Conservation (phyloP, 139 green algal species). For the Closterium sp. region DNA sequence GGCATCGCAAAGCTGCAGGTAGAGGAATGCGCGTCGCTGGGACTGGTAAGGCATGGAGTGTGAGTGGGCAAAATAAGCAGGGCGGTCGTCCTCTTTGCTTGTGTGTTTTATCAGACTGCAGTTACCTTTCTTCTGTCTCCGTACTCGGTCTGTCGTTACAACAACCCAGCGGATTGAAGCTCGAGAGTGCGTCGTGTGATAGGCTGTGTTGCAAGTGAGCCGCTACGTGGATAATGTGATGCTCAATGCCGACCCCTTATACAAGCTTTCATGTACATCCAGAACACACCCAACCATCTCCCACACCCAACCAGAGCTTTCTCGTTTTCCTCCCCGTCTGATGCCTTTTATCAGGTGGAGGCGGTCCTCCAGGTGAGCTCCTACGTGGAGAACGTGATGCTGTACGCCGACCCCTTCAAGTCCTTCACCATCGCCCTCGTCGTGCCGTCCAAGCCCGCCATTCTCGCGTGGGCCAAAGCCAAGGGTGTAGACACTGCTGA, state of each 20-base stretch:
- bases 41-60: no score
- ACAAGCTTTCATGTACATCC: not conserved
- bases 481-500: conserved; percentile 10
- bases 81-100: no score
- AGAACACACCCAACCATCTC: not conserved
- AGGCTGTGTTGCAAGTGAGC: not conserved
- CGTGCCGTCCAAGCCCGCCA: conserved; percentile 25
- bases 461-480: conserved; percentile 19
- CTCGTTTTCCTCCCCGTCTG: not conserved
- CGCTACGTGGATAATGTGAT: not conserved
- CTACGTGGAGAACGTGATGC: conserved; percentile 44
- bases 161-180: no score
- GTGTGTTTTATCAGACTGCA: no score
- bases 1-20: no score
- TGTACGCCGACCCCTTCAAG: conserved; percentile 45
- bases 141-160: no score
- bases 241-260: not conserved
- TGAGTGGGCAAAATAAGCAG: no score
- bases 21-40: no score
- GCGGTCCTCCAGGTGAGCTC: not conserved
- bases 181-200: no score
- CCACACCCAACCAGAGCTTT: not conserved
- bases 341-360: conserved; percentile 17
- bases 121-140: no score
- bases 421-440: conserved; percentile 42